Evolutionary conservation across 1,284 basidiomycete genomes (phyloP), one percentile per base, ranked within the genome.

Genomic region (Sporisorium reilianum): DNA sequence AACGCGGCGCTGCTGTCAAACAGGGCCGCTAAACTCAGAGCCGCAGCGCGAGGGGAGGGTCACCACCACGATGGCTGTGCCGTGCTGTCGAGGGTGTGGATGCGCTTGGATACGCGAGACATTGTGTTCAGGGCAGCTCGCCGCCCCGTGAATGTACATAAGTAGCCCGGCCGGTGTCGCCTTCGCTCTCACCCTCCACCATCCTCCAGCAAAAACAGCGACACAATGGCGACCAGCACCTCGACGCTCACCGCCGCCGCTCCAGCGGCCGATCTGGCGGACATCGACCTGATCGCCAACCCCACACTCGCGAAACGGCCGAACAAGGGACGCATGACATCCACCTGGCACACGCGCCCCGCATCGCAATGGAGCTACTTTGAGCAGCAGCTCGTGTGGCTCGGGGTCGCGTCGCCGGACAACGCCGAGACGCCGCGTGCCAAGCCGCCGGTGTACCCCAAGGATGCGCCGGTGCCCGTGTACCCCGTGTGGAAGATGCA

Each of bases 401-500:
- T 64, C 18, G 55, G 57, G 2, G 42, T 70, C 16, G 70, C 20
- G 3, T 22, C 58, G 6, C 67, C 64, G 1, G n/a, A 54, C 3
- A 46, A 56, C 7, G 25, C 40, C 2, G 12, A 11, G 3, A 34
- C 32, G 16, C 45, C 28, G 2, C 54, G 38, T 7, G 16, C 54
- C 2, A 22, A 28, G 6, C 67, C 62, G 22, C 69, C 69, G 7
- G 58, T 71, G 4, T 65, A 56, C 10, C 57, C 62, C 0, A 65
- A 62, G n/a, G 22, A 26, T 20, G 49, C 62, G 8, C 68, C 68
- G 0, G 79, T 79, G 0, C 79, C 77, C 0, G 68, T 71, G 5
- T 73, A 63, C 34, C 60, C 74, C 0, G 48, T 77, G 5, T 75
- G 64, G 70, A 59, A 59, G 25, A 72, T 79, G 58, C 77, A 79